Base-by-base conservation (phyloP, 306 rosid genomes). In the Rosa chinensis region DNA sequence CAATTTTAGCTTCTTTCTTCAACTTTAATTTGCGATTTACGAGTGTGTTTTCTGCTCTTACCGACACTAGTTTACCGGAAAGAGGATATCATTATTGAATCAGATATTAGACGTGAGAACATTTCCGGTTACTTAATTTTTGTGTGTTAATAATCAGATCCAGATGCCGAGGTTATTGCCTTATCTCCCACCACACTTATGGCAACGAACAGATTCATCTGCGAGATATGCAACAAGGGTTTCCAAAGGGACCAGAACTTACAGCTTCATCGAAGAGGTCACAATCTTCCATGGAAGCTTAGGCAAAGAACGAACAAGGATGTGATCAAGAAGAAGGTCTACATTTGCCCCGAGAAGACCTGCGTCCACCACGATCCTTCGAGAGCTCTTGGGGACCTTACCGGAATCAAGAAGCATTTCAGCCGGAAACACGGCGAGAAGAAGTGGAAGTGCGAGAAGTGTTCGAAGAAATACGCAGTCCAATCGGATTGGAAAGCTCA, bases 401-500 rank as follows among this genome's bases (percentile, higher is more conserved):
- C 99, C 2, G 99, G 99, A 5, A 90, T 94, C 53, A 94, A 94
- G 88, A 94, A 92, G 82, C 99, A 94, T 81, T 94, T 89, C 68
- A 92, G 99, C 82, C 59, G 97, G 45, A 94, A 92, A 72, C 99
- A 94, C 40, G 99, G 99, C 5, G 99, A 94, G 89, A 94, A 94
- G 85, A 94, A 94, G 86, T 94, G 99, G 99, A 94, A 92, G 89
- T 94, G 99, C 66, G 97, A 92, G 0, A 94, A 92, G 82, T 94
- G 99, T 81, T 91, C 99, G 0, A 94, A 94, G 90, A 94, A 92
- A 80, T 94, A 94, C 68, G 99, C 99, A 0, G 97, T 94, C 55
- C 99, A 92, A 69, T 94, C 97, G 1, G 97, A 94, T 78, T 94
- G 99, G 99, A 94, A 94, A 80, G 99, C 99, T 75, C 99, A 94